phyloP scores from a whole-genome alignment of 192 early-diverging fungal species.

The Martensiomyces pterosporus region DNA sequence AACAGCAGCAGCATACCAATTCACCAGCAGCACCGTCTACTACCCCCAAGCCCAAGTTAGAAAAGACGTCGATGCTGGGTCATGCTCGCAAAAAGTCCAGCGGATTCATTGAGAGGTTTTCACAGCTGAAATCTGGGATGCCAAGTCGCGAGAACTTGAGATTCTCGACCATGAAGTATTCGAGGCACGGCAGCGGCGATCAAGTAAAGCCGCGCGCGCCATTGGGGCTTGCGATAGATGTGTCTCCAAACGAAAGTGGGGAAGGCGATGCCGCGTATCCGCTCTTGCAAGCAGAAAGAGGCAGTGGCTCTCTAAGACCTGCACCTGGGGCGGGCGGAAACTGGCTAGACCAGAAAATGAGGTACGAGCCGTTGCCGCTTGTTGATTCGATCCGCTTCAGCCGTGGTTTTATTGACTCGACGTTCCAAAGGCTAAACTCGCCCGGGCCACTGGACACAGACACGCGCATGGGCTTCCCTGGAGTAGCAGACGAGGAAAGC shows the following conservation, averaged over 20 bases:
- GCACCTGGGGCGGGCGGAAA: no score
- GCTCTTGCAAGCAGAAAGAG: neutral
- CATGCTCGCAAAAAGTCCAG: conserved; percentile 37
- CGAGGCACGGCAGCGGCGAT: conserved; percentile 15
- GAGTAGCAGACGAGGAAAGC: no score
- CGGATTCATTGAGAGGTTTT: conserved; percentile 37
- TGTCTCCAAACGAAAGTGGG: neutral
- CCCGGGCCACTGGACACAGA: no score
- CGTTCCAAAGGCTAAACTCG: conserved; percentile 17
- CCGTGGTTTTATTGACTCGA: conserved; percentile 41
- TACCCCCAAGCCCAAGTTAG: no score
- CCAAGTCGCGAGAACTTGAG: neutral
- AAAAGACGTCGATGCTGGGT: no score
- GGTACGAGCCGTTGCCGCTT: conserved; percentile 38
- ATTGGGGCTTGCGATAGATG: conserved; percentile 15
- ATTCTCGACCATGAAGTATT: neutral
- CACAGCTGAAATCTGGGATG: conserved; percentile 19
- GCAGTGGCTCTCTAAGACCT: no score
- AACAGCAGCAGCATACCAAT: no score
- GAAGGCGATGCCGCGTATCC: neutral
- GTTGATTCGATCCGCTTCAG: conserved; percentile 45
- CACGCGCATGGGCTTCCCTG: no score
- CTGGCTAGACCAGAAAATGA: conserved; percentile 15
- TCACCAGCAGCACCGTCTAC: conserved; percentile 4
- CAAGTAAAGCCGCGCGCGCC: conserved; percentile 40